Evolutionary conservation across 805 yeast species (phyloP).

Genomic region (Suhomyces faveliae): DNA sequence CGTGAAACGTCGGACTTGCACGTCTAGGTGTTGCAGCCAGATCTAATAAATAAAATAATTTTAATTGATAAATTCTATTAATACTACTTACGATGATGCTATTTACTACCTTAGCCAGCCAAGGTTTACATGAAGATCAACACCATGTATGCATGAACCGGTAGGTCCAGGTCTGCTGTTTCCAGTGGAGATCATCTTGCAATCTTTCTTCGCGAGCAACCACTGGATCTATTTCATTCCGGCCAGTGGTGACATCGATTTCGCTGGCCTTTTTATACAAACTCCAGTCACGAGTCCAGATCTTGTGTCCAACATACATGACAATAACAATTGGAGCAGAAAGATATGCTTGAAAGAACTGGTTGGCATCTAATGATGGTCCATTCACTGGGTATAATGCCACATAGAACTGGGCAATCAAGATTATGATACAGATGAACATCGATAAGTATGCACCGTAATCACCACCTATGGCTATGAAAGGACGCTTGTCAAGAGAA

Average conservation of each 20-base stretch:
- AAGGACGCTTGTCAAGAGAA: slow-evolving; percentile 31
- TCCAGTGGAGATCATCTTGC: slow-evolving; percentile 27
- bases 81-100: neutral
- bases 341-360: slow-evolving; percentile 23
- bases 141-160: slow-evolving; percentile 37
- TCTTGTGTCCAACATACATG: slow-evolving; percentile 23
- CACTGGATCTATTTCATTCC: slow-evolving; percentile 45
- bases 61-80: neutral
- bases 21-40: too few species aligned
- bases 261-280: slow-evolving; percentile 9
- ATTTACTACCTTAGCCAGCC: slow-evolving; percentile 1
- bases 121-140: slow-evolving; percentile 9
- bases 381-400: slow-evolving; percentile 40
- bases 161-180: slow-evolving; percentile 29
- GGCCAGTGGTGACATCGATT: slow-evolving; percentile 13
- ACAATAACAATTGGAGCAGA: slow-evolving; percentile 22
- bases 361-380: slow-evolving; percentile 9
- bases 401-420: slow-evolving; percentile 43
- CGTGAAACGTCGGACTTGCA: neutral
- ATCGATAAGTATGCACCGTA: slow-evolving; percentile 36
- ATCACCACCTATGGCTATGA: slow-evolving; percentile 36
- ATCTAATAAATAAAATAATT: too few species aligned
- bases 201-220: slow-evolving; percentile 43
- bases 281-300: slow-evolving; percentile 23
- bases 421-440: slow-evolving; percentile 28